These are phyloP conservation scores for Fusarium sp. DNA, from an alignment of 2,329 filamentous ascomycete species.

Conservation along the genomic window DNA sequence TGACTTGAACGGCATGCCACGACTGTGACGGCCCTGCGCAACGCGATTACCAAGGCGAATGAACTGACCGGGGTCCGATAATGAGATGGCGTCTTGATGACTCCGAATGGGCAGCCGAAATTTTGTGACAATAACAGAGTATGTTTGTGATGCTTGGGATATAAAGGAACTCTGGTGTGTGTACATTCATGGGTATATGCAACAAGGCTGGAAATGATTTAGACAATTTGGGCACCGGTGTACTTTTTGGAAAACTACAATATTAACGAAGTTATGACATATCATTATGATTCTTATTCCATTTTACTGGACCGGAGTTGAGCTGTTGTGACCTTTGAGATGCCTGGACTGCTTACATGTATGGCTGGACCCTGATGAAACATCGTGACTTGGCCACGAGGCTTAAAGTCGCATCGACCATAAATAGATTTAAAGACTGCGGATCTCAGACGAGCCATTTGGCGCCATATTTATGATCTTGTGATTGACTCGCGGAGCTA, in stretches of 20 bases:
- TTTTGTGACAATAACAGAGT: slow-evolving; percentile 27
- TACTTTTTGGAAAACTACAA: slow-evolving; percentile 34
- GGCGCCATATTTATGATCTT: not conserved
- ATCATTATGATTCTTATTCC: not conserved
- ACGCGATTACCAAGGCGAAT: slow-evolving; percentile 8
- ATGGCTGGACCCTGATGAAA: not conserved
- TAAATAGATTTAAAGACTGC: not conserved
- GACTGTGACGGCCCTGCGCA: not conserved
- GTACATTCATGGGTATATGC: slow-evolving; percentile 18
- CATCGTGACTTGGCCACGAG: slow-evolving; percentile 11
- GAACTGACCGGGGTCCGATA: slow-evolving; percentile 23
- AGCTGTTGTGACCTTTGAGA: too few relatives aligned
- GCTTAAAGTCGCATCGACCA: not conserved
- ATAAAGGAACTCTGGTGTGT: slow-evolving; percentile 9
- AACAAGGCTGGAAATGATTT: slow-evolving; percentile 18
- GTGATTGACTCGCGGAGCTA: slow-evolving; percentile 5
- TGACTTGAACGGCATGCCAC: slow-evolving; percentile 62
- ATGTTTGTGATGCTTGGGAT: slow-evolving; percentile 13
- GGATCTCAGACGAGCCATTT: not conserved
- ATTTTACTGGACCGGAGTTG: not conserved
- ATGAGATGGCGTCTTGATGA: slow-evolving; percentile 17
- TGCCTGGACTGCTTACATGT: not conserved
- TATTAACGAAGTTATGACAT: slow-evolving; percentile 35
- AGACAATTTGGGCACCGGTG: slow-evolving; percentile 26
- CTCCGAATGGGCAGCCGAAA: slow-evolving; percentile 11